Base-by-base conservation (phyloP, 1,139 yeast genomes). In the Barnettozyma hawaiiensis region DNA sequence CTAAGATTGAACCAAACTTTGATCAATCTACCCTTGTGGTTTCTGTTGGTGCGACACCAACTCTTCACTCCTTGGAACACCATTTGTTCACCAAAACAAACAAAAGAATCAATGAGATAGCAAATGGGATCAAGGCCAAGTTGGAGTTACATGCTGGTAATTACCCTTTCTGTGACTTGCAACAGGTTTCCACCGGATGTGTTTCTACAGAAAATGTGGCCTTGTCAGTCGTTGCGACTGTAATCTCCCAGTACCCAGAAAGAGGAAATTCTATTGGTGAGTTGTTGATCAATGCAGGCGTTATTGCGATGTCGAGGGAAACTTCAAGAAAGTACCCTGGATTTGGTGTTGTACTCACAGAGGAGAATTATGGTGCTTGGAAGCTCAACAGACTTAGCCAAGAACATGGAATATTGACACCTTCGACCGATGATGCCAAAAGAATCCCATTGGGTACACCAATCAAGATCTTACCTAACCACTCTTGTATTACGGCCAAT, bases 91-190 rank as follows among this genome's bases (percentile, higher is more conserved):
- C 41, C 18, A 38, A 46, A 26, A 31, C 46, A 11, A 50, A 49
- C 19, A 67, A 61, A 44, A 36, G 28, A 45, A 47, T 49, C 11
- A 32, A 40, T 0, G 39, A 47, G n/a, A 41, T 67, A 7, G 63
- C 64, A 5, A 60, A 55, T 5, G 47, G 57, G n/a, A 54, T 76
- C 31, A 53, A 61, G 21, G 83, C 81, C 4, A 60, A 60, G 2
- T 63, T 85, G 40, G 95, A 85, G 53, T 60, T 85, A 16, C 95
- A 85, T 58, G 92, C 92, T 14, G 95, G 95, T 12, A 83, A 84
- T 58, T 84, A 81, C 55, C 73, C 82, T 4, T 74, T 81, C 53
- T 78, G 84, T 55, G 94, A 85, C 58, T 64, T 83, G 45, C 95
- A 85, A 55, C 94, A 85, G 59, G 71, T 78, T 16, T 73, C 86